Conservation (phyloP, 768 basidiomycete genomes). For the Crucibulum laeve region DNA sequence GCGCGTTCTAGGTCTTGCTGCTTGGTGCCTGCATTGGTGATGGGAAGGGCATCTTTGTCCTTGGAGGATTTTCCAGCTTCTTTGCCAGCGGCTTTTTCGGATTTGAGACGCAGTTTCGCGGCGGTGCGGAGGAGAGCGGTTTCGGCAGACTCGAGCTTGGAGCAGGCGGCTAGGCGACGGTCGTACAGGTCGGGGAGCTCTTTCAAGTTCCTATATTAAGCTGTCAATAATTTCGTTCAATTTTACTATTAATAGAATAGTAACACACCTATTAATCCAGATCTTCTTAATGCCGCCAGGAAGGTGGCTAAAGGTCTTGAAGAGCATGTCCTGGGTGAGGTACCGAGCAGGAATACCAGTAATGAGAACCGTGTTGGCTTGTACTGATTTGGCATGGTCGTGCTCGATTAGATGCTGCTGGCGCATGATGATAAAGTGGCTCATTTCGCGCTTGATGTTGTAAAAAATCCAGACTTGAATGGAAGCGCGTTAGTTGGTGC, state of each 20-base stretch:
- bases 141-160: constrained; percentile 85
- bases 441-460: constrained; percentile 78
- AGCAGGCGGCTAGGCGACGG: constrained; percentile 64
- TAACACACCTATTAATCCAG: constrained; percentile 80
- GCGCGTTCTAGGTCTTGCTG: constrained; percentile 16
- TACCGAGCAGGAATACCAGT: constrained; percentile 83
- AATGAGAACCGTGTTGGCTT: constrained; percentile 87
- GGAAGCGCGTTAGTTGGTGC: background rate
- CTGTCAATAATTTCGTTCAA: background rate
- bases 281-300: constrained; percentile 90
- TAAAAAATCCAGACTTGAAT: constrained; percentile 77
- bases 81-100: constrained; percentile 42
- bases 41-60: constrained; percentile 8
- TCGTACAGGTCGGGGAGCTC: constrained; percentile 83
- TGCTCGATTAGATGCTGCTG: constrained; percentile 80
- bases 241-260: constrained; percentile 1
- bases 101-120: constrained; percentile 58
- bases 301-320: constrained; percentile 68
- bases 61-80: constrained; percentile 15
- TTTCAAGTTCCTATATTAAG: constrained; percentile 61
- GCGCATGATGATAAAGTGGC: constrained; percentile 71
- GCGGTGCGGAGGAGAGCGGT: constrained; percentile 74
- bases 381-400: constrained; percentile 69
- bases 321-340: constrained; percentile 65
- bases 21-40: background rate